Conservation (phyloP, 192 early-diverging fungal genomes). For the Pilaira anomala region DNA sequence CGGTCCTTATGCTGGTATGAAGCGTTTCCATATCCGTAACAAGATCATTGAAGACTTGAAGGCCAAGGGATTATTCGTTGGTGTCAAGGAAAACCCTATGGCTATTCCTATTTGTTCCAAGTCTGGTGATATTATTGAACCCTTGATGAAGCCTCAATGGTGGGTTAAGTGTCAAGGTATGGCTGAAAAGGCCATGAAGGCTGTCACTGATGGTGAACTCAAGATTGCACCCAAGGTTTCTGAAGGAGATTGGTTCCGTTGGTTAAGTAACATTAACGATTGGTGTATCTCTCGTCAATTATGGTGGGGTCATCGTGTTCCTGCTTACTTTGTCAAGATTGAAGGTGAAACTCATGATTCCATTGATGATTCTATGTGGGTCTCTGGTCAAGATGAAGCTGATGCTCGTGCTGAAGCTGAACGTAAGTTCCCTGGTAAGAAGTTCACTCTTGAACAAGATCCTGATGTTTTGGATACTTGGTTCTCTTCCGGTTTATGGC, state of each 20-base stretch:
- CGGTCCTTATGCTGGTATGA: slow-evolving; percentile 83
- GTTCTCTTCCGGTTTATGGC: slow-evolving; percentile 99
- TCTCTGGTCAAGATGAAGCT: slow-evolving; percentile 73
- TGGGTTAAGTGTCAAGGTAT: slow-evolving; percentile 92
- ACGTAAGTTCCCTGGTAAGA: slow-evolving; percentile 72
- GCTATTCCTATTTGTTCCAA: slow-evolving; percentile 82
- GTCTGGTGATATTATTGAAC: slow-evolving; percentile 95
- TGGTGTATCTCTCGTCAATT: slow-evolving; percentile 99
- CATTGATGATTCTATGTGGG: slow-evolving; percentile 76
- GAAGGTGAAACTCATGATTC: slow-evolving; percentile 52
- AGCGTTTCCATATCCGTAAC: slow-evolving; percentile 90
- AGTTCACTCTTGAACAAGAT: slow-evolving; percentile 89
- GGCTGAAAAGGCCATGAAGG: slow-evolving; percentile 76
- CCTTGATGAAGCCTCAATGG: slow-evolving; percentile 99
- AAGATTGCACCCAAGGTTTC: slow-evolving; percentile 81
- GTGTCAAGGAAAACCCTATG: slow-evolving; percentile 91
- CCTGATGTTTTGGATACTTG: slow-evolving; percentile 98
- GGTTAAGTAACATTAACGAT: slow-evolving; percentile 94
- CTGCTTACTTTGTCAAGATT: slow-evolving; percentile 91
- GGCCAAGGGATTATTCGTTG: slow-evolving; percentile 84
- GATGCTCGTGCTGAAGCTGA: slow-evolving; percentile 77
- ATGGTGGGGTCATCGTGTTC: slow-evolving; percentile 99
- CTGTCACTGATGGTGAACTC: slow-evolving; percentile 76
- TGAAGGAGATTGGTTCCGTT: slow-evolving; percentile 94
- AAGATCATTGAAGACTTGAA: slow-evolving; percentile 85